Base-by-base conservation (phyloP, 148 eudicot species). In the Polygonum aviculare region DNA sequence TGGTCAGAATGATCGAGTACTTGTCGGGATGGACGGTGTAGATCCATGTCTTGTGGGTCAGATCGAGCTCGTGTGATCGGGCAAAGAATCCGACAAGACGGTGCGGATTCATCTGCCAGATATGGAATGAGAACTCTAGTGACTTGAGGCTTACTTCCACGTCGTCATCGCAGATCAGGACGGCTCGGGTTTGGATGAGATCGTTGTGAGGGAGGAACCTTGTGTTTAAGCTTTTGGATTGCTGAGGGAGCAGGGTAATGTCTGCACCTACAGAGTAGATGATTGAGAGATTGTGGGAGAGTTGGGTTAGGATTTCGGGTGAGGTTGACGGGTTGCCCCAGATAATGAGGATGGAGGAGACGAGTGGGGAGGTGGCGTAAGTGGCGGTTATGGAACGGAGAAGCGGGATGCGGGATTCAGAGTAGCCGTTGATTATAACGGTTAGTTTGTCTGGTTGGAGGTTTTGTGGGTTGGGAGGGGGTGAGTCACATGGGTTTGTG, bases 131-230 rank as follows among this genome's bases (percentile, higher is more conserved):
- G 74, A 94, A 94, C 41, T 87, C 86, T 4, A 92, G 40, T 0
- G 93, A 83, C 12, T 81, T 82, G n/a, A 72, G 50, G 36, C 87
- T 89, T 19, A 84, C 86, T 26, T 88, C 88, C 35, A 94, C 80
- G 72, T 94, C 98, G 74, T 91, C 98, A 73, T 94, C 98, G 69
- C 89, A 90, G 75, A 94, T 79, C 72, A 92, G 77, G 45, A 94
- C 93, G 31, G 88, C 87, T 12, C 89, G 88, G 59, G 98, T 94
- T 26, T 19, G 55, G 80, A 92, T 90, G 74, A 79, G 19, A 7
- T 12, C 76, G 22, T 78, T 86, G 57, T 86, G 89, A 22, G 98
- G 98, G 74, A 87, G 86, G 81, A 94, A 94, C 12, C 97, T 83
- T 70, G 84, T 71, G 78, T 94, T 92, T 14, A 94, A 85, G 80